phyloP scores from a whole-genome alignment of 2,329 filamentous ascomycete species.

The Alternaria sp. region DNA sequence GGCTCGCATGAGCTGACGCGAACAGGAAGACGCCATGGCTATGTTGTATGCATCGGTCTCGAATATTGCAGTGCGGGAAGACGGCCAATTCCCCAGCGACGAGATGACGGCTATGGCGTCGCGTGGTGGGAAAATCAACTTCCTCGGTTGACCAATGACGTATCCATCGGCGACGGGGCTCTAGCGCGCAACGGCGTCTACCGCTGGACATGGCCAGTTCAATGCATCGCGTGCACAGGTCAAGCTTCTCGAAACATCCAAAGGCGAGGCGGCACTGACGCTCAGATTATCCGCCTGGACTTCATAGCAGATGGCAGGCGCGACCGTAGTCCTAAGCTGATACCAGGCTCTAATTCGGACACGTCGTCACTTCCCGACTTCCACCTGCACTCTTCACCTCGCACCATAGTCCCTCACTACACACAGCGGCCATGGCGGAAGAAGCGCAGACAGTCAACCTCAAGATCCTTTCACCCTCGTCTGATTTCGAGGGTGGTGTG shows the following conservation, averaged over 20 bases:
- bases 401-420: slow-evolving; percentile 4
- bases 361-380: slow-evolving; percentile 12
- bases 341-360: slow-evolving; percentile 33
- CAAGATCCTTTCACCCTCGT: slow-evolving; percentile 49
- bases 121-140: slow-evolving; percentile 25
- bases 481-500: slow-evolving; percentile 46
- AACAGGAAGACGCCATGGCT: slow-evolving; percentile 36
- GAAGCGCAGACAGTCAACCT: slow-evolving; percentile 39
- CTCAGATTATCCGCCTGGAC: background rate
- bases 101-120: slow-evolving; percentile 21
- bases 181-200: slow-evolving; percentile 20
- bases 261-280: background rate
- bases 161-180: slow-evolving; percentile 15
- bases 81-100: slow-evolving; percentile 3
- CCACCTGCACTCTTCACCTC: background rate
- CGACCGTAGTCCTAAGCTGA: slow-evolving; percentile 12
- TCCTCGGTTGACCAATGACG: slow-evolving; percentile 34
- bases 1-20: slow-evolving; percentile 36
- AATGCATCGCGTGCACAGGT: slow-evolving; percentile 3
- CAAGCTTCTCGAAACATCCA: background rate
- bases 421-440: slow-evolving; percentile 33
- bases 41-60: slow-evolving; percentile 20
- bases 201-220: background rate
- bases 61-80: background rate
- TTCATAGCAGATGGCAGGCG: slow-evolving; percentile 14